phyloP scores from a whole-genome alignment of 179 eudicot species.

The Spergularia azorica region DNA sequence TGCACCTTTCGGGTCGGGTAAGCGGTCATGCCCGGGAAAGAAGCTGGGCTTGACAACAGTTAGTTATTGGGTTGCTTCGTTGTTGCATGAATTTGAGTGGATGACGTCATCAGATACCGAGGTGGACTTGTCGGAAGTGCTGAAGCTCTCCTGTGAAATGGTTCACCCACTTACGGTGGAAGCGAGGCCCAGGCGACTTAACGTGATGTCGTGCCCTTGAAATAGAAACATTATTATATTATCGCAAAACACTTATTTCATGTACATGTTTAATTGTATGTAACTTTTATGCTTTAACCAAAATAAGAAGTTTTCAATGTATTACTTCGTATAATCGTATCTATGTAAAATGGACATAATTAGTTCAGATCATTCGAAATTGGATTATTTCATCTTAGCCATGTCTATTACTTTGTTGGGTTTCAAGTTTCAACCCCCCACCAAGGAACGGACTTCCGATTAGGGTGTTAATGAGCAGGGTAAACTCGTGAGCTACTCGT shows the following conservation, averaged over 20 bases:
- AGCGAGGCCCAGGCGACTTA: slow-evolving; percentile 41
- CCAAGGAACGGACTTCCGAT: too few relatives aligned
- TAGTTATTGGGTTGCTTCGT: slow-evolving; percentile 68
- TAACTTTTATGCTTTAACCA: neutral
- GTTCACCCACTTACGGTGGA: slow-evolving; percentile 57
- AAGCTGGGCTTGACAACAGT: slow-evolving; percentile 71
- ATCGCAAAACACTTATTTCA: too few relatives aligned
- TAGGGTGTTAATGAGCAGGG: too few relatives aligned
- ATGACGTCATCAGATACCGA: neutral
- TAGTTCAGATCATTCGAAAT: too few relatives aligned
- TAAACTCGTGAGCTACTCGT: too few relatives aligned
- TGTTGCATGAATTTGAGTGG: slow-evolving; percentile 76
- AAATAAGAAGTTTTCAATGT: too few relatives aligned
- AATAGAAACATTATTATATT: too few relatives aligned
- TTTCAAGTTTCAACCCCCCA: too few relatives aligned
- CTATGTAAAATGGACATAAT: too few relatives aligned
- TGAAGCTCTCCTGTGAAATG: slow-evolving; percentile 83
- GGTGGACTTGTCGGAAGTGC: slow-evolving; percentile 64
- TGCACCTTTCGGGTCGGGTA: slow-evolving; percentile 89
- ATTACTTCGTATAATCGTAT: too few relatives aligned
- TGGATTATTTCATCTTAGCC: too few relatives aligned
- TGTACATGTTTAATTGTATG: neutral
- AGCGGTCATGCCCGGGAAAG: slow-evolving; percentile 82
- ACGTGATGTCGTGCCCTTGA: neutral
- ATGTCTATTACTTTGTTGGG: too few relatives aligned